Conservation (phyloP, 1,284 basidiomycete genomes). For the Puccinia coronata region DNA sequence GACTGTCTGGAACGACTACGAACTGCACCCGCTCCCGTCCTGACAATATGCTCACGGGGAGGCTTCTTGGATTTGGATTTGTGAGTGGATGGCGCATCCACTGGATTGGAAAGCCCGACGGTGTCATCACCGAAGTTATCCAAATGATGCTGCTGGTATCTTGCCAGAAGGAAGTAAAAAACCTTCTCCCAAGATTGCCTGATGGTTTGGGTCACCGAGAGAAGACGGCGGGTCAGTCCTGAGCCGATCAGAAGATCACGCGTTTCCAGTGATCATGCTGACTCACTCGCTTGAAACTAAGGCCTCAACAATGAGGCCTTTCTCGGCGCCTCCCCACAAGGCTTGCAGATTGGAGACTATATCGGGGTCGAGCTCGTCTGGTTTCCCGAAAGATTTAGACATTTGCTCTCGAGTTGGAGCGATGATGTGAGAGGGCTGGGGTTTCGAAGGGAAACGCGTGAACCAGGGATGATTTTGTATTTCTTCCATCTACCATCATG, state of each 20-base stretch:
- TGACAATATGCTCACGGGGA: conserved; percentile 43
- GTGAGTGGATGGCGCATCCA: background rate
- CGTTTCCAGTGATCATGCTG: background rate
- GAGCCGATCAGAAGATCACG: too few species aligned
- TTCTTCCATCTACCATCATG: conserved; percentile 69
- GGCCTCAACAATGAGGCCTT: conserved; percentile 71
- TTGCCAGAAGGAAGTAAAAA: conserved; percentile 79
- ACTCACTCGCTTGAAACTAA: conserved; percentile 59
- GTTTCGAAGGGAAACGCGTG: conserved; percentile 66
- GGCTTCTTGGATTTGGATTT: conserved; percentile 38
- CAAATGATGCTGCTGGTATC: conserved; percentile 74
- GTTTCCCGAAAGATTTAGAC: conserved; percentile 67
- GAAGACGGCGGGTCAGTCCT: conserved; percentile 51
- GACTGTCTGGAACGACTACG: conserved; percentile 46
- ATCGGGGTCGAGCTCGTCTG: conserved; percentile 76
- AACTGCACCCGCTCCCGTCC: conserved; percentile 36
- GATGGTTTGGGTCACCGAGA: conserved; percentile 62
- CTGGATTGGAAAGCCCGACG: conserved; percentile 57
- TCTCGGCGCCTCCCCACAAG: conserved; percentile 77
- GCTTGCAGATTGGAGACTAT: conserved; percentile 87
- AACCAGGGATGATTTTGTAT: conserved; percentile 90
- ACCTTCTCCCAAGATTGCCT: conserved; percentile 88
- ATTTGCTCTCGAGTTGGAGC: conserved; percentile 68
- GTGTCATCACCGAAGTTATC: conserved; percentile 68
- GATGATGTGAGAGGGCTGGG: conserved; percentile 62